These are phyloP conservation scores for Dictyostelium firmibasis DNA, from an alignment of 78 protist genomes.

Conservation along the genomic window DNA sequence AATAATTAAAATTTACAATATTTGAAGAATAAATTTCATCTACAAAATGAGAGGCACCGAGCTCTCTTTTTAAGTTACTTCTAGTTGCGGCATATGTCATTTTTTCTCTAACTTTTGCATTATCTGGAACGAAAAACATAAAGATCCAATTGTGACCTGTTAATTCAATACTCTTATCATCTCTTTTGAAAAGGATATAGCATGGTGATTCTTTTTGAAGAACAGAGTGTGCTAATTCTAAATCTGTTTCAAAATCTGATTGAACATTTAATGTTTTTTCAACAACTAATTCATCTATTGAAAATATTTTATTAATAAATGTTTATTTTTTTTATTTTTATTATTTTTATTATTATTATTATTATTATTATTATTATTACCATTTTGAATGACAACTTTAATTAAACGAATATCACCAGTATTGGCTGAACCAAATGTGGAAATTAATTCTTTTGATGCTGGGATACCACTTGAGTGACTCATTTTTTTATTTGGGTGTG, in stretches of 20 bases:
- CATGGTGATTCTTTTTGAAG: constrained; percentile 40
- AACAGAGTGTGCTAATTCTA: constrained; percentile 10
- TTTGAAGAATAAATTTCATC: constrained; percentile 79
- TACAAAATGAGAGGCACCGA: constrained; percentile 72
- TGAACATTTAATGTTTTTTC: background rate
- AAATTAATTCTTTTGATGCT: constrained; percentile 25
- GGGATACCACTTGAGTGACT: constrained; percentile 83
- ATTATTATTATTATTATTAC: background rate
- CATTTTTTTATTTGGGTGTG: constrained; percentile 19
- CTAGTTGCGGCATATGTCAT: constrained; percentile 85
- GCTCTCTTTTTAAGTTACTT: constrained; percentile 67
- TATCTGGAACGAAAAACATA: constrained; percentile 77
- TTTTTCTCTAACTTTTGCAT: constrained; percentile 80
- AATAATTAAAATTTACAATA: background rate
- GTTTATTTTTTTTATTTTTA: background rate
- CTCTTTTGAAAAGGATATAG: constrained; percentile 36
- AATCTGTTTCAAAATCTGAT: constrained; percentile 34
- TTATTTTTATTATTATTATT: background rate
- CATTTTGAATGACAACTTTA: constrained; percentile 50
- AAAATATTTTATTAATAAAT: too few relatives aligned
- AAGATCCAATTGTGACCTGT: constrained; percentile 70
- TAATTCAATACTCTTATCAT: constrained; percentile 34
- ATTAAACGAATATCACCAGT: constrained; percentile 24
- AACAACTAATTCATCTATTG: constrained; percentile 37
- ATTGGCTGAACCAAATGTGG: constrained; percentile 31